Evolutionary conservation across 345 rosid species (phyloP).

Genomic region (Eucalyptus grandis): DNA sequence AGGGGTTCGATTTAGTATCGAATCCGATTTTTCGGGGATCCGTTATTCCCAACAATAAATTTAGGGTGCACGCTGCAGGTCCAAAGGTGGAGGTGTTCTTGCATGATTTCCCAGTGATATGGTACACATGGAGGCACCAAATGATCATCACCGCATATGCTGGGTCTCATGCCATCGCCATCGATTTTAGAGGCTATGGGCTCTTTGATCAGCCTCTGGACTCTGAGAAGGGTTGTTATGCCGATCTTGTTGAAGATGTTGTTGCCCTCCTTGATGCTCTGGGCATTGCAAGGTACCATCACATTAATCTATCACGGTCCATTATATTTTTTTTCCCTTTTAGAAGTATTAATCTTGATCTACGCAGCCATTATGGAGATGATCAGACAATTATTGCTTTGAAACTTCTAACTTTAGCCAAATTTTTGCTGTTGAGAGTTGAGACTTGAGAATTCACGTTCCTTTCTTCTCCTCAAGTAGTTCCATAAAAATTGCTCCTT

Average conservation of each 20-base stretch:
- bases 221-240: slow-evolving; percentile 3
- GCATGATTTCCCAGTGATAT: slow-evolving; percentile 35
- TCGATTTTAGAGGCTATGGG: slow-evolving; percentile 35
- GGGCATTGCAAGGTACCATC: slow-evolving; percentile 3
- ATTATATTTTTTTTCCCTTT: background rate
- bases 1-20: too few relatives aligned
- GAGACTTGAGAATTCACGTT: background rate
- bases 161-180: slow-evolving; percentile 10
- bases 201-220: slow-evolving; percentile 18
- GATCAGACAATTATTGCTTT: background rate
- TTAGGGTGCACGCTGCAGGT: background rate
- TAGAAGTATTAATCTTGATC: background rate
- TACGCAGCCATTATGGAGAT: background rate
- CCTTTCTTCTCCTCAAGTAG: background rate
- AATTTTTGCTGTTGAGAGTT: background rate
- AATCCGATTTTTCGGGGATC: too few relatives aligned
- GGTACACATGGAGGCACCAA: slow-evolving; percentile 38
- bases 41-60: too few relatives aligned
- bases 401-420: background rate
- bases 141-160: slow-evolving; percentile 16
- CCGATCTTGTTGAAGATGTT: slow-evolving; percentile 13
- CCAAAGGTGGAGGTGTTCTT: slow-evolving; percentile 8
- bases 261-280: slow-evolving; percentile 16
- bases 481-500: background rate
- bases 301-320: background rate